Conservation (phyloP, 805 yeast species). For the Lipomyces starkeyi region DNA sequence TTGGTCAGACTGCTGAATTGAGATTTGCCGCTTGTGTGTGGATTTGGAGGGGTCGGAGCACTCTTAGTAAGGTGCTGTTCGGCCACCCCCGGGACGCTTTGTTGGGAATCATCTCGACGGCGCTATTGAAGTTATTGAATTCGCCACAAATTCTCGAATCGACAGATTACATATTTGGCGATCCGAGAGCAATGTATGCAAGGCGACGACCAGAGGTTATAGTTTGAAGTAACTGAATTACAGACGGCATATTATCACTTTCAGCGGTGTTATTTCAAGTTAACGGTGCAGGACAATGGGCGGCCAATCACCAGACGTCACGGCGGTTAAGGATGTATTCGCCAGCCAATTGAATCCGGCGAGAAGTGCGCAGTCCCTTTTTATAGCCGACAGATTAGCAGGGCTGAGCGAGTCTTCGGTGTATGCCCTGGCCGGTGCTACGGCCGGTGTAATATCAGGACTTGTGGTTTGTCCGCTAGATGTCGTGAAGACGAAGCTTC, state of each 20-base stretch:
- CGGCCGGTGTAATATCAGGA: slow-evolving; percentile 92
- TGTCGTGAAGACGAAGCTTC: slow-evolving; percentile 91
- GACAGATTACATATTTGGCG: background rate
- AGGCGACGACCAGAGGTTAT: background rate
- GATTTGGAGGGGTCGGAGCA: background rate
- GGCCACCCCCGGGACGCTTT: background rate
- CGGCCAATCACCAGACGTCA: background rate
- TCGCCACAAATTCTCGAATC: background rate
- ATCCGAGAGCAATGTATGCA: background rate
- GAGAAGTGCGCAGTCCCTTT: slow-evolving; percentile 1
- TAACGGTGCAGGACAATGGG: background rate
- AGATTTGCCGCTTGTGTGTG: background rate
- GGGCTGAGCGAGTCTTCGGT: slow-evolving; percentile 19
- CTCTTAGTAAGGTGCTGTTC: background rate
- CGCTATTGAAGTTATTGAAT: background rate
- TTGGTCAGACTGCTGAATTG: background rate
- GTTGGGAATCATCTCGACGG: background rate
- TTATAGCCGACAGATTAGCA: background rate
- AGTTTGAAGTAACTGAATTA: background rate
- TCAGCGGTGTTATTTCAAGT: background rate
- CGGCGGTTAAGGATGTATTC: slow-evolving; percentile 1
- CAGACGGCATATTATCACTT: background rate
- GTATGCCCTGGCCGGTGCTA: slow-evolving; percentile 85
- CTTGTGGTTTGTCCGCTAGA: slow-evolving; percentile 92
- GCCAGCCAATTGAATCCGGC: slow-evolving; percentile 8